Base-by-base conservation (phyloP, 371 early-diverging fungal species). In the Synchytrium microbalum region DNA sequence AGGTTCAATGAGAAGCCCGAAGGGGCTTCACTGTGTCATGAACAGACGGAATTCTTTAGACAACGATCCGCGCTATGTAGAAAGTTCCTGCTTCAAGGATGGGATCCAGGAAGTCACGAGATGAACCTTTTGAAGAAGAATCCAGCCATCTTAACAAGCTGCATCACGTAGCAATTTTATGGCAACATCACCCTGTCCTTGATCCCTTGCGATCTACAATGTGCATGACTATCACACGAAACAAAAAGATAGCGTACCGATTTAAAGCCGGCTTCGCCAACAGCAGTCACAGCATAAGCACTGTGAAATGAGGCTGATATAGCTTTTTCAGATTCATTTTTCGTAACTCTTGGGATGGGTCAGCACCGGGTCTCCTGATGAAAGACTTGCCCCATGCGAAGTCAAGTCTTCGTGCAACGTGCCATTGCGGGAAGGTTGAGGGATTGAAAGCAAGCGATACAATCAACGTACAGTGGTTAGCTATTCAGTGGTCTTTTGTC, bases 61-160 rank as follows among this genome's bases (percentile, higher is more conserved):
- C 13, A 24, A 16, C 59, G 84, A 84, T n/a, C n/a, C n/a, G n/a
- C n/a, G n/a, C n/a, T n/a, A n/a, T n/a, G n/a, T n/a, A n/a, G n/a
- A n/a, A 1, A 82, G 67, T 60, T 74, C 78, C 56, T 80, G 75
- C 67, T 75, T 77, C 1, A 80, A 58, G 1, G 62, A 61, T 5
- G 72, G 68, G 0, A 81, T 62, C 83, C 81, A 82, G 14, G 62
- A 60, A 38, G 74, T 78, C 19, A 75, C 81, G 56, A 82, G 61
- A 60, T 82, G 83, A 13, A 82, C 72, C 61, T 82, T 82, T 62
- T 82, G 81, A 25, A 82, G 67, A 64, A 63, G 75, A 23, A 82
- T 26, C 83, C 83, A 82, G 0, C 72, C 73, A 10, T 81, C 83
- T 24, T 59, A 54, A 8, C 28, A 23, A 2, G 72, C 67, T 26